phyloP scores from a whole-genome alignment of 2,329 filamentous ascomycete species.

The Colletotrichum sp. region DNA sequence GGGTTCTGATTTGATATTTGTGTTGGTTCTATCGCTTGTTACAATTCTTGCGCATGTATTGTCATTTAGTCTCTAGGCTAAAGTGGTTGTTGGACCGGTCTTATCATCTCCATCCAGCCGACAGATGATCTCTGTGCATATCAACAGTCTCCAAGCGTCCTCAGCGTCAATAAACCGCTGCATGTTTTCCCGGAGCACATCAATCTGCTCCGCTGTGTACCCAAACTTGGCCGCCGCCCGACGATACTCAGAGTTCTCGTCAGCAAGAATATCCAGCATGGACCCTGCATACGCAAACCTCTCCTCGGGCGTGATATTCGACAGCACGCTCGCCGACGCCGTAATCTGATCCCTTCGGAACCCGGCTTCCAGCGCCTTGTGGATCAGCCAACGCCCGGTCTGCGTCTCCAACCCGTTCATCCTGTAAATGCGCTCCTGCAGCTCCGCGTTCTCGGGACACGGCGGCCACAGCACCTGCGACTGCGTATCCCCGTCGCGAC shows the following conservation, averaged over 20 bases:
- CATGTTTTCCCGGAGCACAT: not conserved
- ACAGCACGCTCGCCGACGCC: not conserved
- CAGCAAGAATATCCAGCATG: slow-evolving; percentile 7
- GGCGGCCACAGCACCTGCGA: slow-evolving; percentile 17
- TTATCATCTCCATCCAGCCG: not conserved
- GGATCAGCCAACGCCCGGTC: not conserved
- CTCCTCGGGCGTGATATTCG: slow-evolving; percentile 4
- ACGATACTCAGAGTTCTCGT: slow-evolving; percentile 1
- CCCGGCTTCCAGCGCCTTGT: slow-evolving; percentile 1
- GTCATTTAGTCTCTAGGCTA: not conserved
- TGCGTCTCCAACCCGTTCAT: slow-evolving; percentile 14
- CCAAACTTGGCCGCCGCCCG: slow-evolving; percentile 1
- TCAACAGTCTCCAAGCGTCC: not conserved
- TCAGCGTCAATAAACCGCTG: not conserved
- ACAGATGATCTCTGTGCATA: slow-evolving; percentile 12
- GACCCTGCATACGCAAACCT: not conserved
- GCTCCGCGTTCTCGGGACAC: slow-evolving; percentile 12
- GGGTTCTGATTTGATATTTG: not conserved
- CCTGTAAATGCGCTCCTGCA: slow-evolving; percentile 16
- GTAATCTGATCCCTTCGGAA: not conserved
- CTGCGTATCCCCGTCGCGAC: slow-evolving; percentile 13
- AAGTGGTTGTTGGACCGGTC: not conserved
- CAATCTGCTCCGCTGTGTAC: slow-evolving; percentile 2
- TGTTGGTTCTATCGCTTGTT: not conserved
- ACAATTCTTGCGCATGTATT: not conserved